Evolutionary conservation across 768 basidiomycete genomes (phyloP), one percentile per base, ranked within the genome.

Genomic region (Hypholoma fasciculare): DNA sequence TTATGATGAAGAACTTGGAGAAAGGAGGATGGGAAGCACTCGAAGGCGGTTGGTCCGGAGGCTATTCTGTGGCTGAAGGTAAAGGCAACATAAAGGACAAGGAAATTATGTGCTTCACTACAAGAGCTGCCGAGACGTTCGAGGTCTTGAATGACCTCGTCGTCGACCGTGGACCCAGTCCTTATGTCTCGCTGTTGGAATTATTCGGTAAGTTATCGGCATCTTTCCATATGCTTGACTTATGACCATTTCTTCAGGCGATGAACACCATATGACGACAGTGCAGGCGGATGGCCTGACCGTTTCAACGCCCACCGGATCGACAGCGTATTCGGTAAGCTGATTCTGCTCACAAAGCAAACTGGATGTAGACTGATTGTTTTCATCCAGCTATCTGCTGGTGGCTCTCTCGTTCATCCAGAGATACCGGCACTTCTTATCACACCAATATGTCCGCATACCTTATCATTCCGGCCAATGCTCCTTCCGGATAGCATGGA

Each of bases 231-330:
- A 57, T 49, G 11, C 23, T 51, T 51, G 16, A 48, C 59, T 39
- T 57, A 46, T 52, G 19, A 58, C 17, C 52, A 14, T 36, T 11
- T 62, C 26, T 34, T 44, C 26, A 65, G 96, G 95, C 59, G 97
- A 99, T 69, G 96, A 99, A 62, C 94, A 99, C 72, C 97, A 98
- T 76, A 89, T 99, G 84, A 99, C 97, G 1, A 99, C 97, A 2
- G 97, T 98, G 2, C 97, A 98, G 75, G 97, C 96, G 0, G 97
- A 99, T 67, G 97, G 97, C 12, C 77, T 99, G 43, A 94, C 92
- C 30, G 88, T 99, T 14, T 89, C 97, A 36, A 99, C 97, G 0
- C 97, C 97, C 7, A 99, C 97, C 0, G 97, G 97, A 4, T 98
- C 97, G 23, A 99, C 97, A 11, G 97, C 97, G 3, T 99, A 99